Evolutionary conservation across 345 rosid genomes (phyloP).

Genomic region (Pugionium cornutum): DNA sequence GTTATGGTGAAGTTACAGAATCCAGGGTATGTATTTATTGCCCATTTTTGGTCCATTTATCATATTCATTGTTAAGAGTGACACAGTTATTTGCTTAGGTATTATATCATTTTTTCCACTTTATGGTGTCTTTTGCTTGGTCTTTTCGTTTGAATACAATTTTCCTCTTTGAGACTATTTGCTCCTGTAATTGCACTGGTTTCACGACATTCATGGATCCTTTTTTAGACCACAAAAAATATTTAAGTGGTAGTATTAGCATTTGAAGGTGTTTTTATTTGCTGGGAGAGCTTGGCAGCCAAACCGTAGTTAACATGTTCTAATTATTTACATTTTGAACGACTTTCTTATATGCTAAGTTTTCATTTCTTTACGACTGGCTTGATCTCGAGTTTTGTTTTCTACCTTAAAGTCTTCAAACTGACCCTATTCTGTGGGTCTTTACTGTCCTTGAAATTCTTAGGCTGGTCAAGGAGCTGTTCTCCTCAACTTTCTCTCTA

Average conservation of each 20-base stretch:
- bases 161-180: conserved; percentile 17
- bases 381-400: neutral
- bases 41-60: neutral
- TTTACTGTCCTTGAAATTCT: conserved; percentile 30
- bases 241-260: conserved; percentile 6
- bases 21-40: conserved; percentile 49
- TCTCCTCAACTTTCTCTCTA: conserved; percentile 89
- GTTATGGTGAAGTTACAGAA: conserved; percentile 55
- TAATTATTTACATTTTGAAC: neutral
- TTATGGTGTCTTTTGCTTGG: conserved; percentile 4
- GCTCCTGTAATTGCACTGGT: conserved; percentile 5
- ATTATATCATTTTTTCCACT: conserved; percentile 9
- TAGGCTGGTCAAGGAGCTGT: conserved; percentile 99
- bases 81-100: conserved; percentile 21
- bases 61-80: conserved; percentile 7
- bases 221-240: conserved; percentile 5
- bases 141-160: conserved; percentile 12
- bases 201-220: conserved; percentile 9
- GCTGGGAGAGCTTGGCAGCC: neutral
- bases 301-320: neutral
- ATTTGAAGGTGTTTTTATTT: conserved; percentile 17
- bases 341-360: neutral
- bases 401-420: neutral
- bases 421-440: conserved; percentile 16
- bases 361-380: conserved; percentile 9